Evolutionary conservation across 2,329 filamentous ascomycete genomes (phyloP).

Genomic region (Aspergillus flavus): DNA sequence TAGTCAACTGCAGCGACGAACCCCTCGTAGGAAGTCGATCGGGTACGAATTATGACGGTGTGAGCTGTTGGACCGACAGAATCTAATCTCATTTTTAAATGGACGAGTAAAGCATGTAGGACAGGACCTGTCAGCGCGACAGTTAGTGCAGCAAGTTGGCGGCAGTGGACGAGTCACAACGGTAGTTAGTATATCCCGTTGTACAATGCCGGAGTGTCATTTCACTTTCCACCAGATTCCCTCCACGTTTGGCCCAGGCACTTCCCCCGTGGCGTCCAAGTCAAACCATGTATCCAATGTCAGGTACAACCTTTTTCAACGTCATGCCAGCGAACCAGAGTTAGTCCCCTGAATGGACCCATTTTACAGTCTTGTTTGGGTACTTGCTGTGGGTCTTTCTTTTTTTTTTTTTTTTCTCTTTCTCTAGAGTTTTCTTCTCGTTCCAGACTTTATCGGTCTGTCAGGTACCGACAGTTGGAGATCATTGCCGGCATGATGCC

Average conservation of each 20-base stretch:
- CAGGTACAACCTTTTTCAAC: background rate
- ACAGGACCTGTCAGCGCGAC: too few species aligned
- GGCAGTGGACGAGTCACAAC: background rate
- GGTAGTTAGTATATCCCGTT: background rate
- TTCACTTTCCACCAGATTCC: background rate
- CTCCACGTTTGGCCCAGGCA: background rate
- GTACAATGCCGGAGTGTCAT: background rate
- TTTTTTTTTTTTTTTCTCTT: background rate
- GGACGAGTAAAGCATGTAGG: too few species aligned
- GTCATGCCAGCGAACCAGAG: background rate
- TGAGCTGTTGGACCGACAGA: background rate
- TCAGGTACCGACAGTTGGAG: conserved; percentile 1
- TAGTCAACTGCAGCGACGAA: background rate
- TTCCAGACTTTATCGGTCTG: background rate
- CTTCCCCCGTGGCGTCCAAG: background rate
- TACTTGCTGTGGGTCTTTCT: background rate
- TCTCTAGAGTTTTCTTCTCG: background rate
- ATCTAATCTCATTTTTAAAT: background rate
- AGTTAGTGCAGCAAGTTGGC: background rate
- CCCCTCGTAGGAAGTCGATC: background rate
- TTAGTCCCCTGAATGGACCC: background rate
- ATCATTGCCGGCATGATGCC: background rate
- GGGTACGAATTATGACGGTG: background rate
- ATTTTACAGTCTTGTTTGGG: background rate
- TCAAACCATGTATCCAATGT: background rate